Percentiles rank a stretch among this genome's conserved stretches.
Conservation (phyloP, 139 green algal species). For the Micractinium sp. region DNA sequence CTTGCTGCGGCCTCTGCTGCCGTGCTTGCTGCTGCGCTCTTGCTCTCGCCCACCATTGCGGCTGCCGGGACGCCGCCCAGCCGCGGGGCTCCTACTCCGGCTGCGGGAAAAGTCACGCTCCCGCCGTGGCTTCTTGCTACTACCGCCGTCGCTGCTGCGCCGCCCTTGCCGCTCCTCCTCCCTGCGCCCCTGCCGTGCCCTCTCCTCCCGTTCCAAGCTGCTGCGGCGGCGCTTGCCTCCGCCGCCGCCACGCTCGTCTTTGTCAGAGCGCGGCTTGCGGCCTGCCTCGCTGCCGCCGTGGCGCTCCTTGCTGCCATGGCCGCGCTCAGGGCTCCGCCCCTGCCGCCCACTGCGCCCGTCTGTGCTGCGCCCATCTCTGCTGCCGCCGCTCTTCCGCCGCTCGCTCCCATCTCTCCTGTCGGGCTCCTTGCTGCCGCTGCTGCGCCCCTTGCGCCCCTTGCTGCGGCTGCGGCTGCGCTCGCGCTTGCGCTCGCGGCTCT, state of each 20-base stretch:
- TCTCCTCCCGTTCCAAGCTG: background rate
- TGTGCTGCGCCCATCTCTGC: background rate
- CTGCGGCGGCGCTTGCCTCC: background rate
- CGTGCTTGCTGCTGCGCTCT: background rate
- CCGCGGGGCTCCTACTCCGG: background rate
- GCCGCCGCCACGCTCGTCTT: background rate
- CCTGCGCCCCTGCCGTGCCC: background rate
- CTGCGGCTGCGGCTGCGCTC: background rate
- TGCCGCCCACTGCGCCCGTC: background rate
- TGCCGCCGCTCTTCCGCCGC: background rate
- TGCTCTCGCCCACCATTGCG: background rate
- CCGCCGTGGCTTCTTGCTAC: background rate
- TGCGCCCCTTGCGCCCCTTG: background rate
- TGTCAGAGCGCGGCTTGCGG: background rate
- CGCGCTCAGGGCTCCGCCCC: background rate
- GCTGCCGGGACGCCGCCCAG: background rate
- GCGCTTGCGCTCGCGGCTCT: background rate
- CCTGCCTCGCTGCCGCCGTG: background rate
- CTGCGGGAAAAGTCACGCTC: background rate
- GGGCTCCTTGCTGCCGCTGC: background rate
- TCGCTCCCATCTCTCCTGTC: background rate
- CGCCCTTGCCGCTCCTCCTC: background rate
- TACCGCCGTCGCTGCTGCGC: background rate
- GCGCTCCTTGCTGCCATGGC: background rate
- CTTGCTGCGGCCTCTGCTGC: background rate